Percentiles rank a stretch among this genome's conserved stretches.
Conservation (phyloP, 805 yeast genomes). For the Ascoidea tarda region DNA sequence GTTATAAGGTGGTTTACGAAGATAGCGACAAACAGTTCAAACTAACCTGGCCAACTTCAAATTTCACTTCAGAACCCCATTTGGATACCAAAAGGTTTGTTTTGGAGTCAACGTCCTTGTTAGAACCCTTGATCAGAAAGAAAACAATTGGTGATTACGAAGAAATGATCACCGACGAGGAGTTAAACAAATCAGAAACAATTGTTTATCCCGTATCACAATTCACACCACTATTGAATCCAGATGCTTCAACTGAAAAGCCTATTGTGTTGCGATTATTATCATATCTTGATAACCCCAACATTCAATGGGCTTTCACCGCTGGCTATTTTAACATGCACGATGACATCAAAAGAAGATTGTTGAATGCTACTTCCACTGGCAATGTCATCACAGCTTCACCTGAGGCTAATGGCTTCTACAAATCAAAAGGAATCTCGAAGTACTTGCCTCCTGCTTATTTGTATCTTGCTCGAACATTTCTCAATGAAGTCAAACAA, state of each 20-base stretch:
- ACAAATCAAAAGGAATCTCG: constrained; percentile 69
- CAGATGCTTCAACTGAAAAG: constrained; percentile 71
- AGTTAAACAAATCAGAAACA: constrained; percentile 27
- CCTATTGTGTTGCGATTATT: constrained; percentile 50
- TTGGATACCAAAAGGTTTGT: constrained; percentile 36
- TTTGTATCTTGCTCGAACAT: constrained; percentile 55
- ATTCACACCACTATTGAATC: constrained; percentile 64
- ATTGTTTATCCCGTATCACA: constrained; percentile 85
- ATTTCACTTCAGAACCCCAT: constrained; percentile 55
- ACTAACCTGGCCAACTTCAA: constrained; percentile 62
- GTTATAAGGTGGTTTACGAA: constrained; percentile 46
- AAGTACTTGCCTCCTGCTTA: constrained; percentile 80
- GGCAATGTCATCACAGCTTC: constrained; percentile 84
- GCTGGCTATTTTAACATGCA: constrained; percentile 95
- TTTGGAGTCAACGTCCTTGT: constrained; percentile 35
- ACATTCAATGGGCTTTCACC: constrained; percentile 70
- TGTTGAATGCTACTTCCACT: constrained; percentile 41
- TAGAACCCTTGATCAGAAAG: constrained; percentile 47
- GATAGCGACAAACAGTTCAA: constrained; percentile 32
- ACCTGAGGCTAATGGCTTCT: constrained; percentile 90
- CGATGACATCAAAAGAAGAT: constrained; percentile 47
- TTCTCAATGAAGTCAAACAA: constrained; percentile 40
- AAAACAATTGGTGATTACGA: constrained; percentile 14
- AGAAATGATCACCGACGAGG: constrained; percentile 5
- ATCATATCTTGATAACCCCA: constrained; percentile 36